Evolutionary conservation across 2,329 filamentous ascomycete genomes (phyloP).

Genomic region (Fusarium avenaceum): DNA sequence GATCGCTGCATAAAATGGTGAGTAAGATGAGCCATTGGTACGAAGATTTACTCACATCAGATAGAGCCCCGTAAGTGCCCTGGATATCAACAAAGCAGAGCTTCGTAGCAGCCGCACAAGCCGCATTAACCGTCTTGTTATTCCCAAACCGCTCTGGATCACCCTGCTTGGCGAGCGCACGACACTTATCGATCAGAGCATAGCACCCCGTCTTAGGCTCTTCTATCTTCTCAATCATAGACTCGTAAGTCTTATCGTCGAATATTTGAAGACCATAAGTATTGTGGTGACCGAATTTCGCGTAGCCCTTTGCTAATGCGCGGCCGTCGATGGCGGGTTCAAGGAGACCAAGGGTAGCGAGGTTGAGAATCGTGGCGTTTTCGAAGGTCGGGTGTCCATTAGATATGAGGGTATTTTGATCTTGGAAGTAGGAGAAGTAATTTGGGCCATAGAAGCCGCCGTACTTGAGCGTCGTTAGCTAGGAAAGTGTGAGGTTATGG

Average conservation of each 20-base stretch:
- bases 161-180: conserved; percentile 46
- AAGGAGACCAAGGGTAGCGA: conserved; percentile 74
- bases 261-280: conserved; percentile 73
- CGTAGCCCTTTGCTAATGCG: conserved; percentile 68
- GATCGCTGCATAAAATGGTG: conserved; percentile 60
- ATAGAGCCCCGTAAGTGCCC: conserved; percentile 15
- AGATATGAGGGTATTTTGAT: conserved; percentile 66
- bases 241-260: conserved; percentile 56
- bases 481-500: rapidly evolving
- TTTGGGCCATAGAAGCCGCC: conserved; percentile 75
- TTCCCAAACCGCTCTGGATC: conserved; percentile 59
- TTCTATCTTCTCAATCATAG: conserved; percentile 21
- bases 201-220: conserved; percentile 60
- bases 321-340: conserved; percentile 76
- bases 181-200: conserved; percentile 65
- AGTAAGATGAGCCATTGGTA: neutral
- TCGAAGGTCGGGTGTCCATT: conserved; percentile 42
- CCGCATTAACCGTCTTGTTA: conserved; percentile 54
- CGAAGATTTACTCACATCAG: neutral
- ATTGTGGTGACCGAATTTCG: conserved; percentile 70
- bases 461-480: conserved; percentile 55
- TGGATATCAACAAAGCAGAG: conserved; percentile 36
- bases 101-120: conserved; percentile 65
- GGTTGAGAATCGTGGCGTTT: conserved; percentile 61
- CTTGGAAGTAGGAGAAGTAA: conserved; percentile 67